Percentiles rank a stretch among this genome's conserved stretches.
Evolutionary conservation across 192 early-diverging fungal species (phyloP).

Genomic region (Spinellus fusiger): DNA sequence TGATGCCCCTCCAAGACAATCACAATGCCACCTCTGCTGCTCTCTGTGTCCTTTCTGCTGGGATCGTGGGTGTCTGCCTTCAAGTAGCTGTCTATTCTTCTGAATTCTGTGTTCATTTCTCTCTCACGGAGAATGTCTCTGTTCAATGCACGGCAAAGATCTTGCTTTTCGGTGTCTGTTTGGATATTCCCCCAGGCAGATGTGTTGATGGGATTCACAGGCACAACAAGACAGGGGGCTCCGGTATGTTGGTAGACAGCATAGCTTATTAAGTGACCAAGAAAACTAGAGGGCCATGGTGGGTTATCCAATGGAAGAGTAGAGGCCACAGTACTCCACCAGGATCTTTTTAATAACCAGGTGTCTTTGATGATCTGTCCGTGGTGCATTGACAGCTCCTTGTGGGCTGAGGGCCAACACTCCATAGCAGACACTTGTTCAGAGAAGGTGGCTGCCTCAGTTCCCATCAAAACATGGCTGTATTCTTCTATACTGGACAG

Average conservation of each 20-base stretch:
- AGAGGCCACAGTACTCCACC: conserved; percentile 10
- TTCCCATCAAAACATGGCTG: conserved; percentile 35
- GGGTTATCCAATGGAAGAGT: background rate
- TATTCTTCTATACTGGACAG: conserved; percentile 37
- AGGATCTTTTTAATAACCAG: conserved; percentile 21
- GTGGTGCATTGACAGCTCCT: background rate
- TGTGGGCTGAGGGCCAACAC: no score
- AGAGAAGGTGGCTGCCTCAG: conserved; percentile 37
- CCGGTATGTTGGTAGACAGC: conserved; percentile 23
- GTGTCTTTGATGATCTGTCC: conserved; percentile 21
- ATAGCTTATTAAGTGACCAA: conserved; percentile 12
- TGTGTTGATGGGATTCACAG: conserved; percentile 35
- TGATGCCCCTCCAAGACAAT: background rate
- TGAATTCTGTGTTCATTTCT: no score
- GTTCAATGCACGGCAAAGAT: background rate
- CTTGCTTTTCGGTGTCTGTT: conserved; percentile 19
- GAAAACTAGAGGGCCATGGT: background rate
- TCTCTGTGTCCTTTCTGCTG: no score
- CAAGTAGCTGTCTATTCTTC: no score
- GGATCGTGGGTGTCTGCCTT: no score
- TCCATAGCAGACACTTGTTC: no score
- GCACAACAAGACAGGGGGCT: conserved; percentile 36
- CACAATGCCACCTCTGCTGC: no score
- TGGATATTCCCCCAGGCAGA: conserved; percentile 38
- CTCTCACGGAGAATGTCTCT: no score